Percentiles rank a stretch among this genome's conserved stretches.
Conservation (phyloP, 225 moss, liverwort and hornwort genomes). For the Lunularia cruciata region DNA sequence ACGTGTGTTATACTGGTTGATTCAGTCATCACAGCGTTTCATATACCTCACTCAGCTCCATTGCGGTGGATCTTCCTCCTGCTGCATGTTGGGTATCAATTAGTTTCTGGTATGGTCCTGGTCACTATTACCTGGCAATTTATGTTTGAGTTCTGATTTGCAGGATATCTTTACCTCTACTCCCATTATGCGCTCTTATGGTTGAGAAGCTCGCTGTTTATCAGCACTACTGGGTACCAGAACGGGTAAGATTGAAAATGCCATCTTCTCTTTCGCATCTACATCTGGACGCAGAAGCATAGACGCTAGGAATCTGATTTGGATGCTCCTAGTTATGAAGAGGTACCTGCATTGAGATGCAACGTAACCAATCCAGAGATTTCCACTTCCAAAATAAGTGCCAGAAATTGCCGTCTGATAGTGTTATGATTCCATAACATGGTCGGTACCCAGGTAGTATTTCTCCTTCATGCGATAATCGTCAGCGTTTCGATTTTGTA, state of each 20-base stretch:
- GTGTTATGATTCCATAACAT: too few relatives aligned
- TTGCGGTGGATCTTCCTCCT: too few relatives aligned
- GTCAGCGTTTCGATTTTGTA: constrained; percentile 64
- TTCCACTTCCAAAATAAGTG: too few relatives aligned
- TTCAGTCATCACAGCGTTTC: background rate
- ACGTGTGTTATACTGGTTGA: too few relatives aligned
- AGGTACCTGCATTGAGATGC: too few relatives aligned
- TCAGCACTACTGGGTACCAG: constrained; percentile 43
- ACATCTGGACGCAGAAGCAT: too few relatives aligned
- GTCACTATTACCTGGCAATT: background rate
- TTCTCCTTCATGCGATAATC: constrained; percentile 62
- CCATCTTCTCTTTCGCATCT: too few relatives aligned
- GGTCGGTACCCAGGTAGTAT: constrained; percentile 58
- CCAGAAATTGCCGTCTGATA: too few relatives aligned
- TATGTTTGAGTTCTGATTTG: constrained; percentile 19
- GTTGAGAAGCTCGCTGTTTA: constrained; percentile 73
- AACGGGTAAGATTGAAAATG: constrained; percentile 58
- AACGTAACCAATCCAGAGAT: too few relatives aligned
- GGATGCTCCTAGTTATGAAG: too few relatives aligned
- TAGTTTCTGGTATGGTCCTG: background rate
- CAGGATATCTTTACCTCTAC: constrained; percentile 75
- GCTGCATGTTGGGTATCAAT: too few relatives aligned
- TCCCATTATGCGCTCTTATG: constrained; percentile 65
- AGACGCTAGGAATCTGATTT: too few relatives aligned
- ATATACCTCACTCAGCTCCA: background rate